Evolutionary conservation across 768 basidiomycete genomes (phyloP).

Genomic region (Leccinum barrowsii): DNA sequence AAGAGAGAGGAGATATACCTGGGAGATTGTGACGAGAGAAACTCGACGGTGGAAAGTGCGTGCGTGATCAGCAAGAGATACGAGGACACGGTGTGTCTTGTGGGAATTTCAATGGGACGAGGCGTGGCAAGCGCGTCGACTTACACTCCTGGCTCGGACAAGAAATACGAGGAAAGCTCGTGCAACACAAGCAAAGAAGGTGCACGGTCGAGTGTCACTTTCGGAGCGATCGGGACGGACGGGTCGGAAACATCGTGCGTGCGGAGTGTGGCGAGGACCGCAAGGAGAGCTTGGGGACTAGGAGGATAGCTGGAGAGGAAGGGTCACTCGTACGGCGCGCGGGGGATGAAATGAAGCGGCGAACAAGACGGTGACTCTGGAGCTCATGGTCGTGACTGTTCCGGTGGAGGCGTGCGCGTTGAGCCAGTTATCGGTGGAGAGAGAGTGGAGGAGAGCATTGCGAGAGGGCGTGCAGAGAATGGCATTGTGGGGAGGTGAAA

Average conservation of each 20-base stretch:
- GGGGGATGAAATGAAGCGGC: constrained; percentile 22
- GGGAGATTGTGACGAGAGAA: constrained; percentile 28
- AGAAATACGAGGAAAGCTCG: constrained; percentile 58
- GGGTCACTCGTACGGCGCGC: constrained; percentile 7
- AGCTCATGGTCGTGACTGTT: constrained; percentile 33
- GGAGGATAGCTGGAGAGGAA: constrained; percentile 54
- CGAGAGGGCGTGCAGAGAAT: constrained; percentile 57
- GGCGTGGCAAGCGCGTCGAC: constrained; percentile 1
- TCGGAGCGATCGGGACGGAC: constrained; percentile 23
- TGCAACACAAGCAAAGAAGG: constrained; percentile 58
- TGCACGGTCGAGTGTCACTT: constrained; percentile 34
- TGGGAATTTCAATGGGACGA: constrained; percentile 1
- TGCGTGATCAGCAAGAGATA: constrained; percentile 50
- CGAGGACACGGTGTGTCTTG: constrained; percentile 41
- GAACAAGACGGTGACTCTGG: constrained; percentile 54
- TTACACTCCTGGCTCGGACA: constrained; percentile 24
- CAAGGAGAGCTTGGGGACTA: constrained; percentile 51
- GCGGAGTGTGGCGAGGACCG: constrained; percentile 49
- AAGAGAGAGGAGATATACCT: constrained; percentile 17
- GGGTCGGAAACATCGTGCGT: constrained; percentile 22
- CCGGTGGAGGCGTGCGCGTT: constrained; percentile 37
- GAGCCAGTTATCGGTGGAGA: constrained; percentile 50
- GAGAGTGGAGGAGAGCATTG: constrained; percentile 35
- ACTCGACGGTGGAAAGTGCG: constrained; percentile 40
- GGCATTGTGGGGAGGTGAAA: constrained; percentile 31